Percentiles rank a stretch among this genome's conserved stretches.
phyloP scores from a whole-genome alignment of 169 alveolate genomes.

The Plasmodium billcollinsi region DNA sequence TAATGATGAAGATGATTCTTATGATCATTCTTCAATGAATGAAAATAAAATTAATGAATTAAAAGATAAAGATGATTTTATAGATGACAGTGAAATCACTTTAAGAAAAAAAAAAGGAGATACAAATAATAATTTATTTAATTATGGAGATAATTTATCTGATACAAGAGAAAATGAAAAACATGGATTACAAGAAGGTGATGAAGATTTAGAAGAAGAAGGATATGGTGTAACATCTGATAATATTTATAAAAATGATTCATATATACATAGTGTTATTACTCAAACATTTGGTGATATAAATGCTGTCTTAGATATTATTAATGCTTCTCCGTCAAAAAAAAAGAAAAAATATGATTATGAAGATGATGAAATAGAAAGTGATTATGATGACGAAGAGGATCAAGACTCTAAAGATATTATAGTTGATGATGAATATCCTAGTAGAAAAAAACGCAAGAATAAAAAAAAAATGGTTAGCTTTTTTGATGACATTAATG shows the following conservation, averaged over 20 bases:
- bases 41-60: constrained; percentile 40
- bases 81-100: constrained; percentile 64
- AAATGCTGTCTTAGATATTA: constrained; percentile 60
- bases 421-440: constrained; percentile 22
- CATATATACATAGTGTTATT: constrained; percentile 49
- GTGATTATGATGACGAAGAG: constrained; percentile 17
- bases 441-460: constrained; percentile 22
- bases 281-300: constrained; percentile 75
- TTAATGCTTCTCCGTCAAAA: constrained; percentile 46
- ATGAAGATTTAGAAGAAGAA: neutral
- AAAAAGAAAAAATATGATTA: constrained; percentile 75
- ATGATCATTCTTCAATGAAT: constrained; percentile 76
- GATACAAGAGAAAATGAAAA: constrained; percentile 34
- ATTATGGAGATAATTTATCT: constrained; percentile 38
- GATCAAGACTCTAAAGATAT: constrained; percentile 26
- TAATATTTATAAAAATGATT: constrained; percentile 40
- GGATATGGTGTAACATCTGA: constrained; percentile 31
- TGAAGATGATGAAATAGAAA: constrained; percentile 69
- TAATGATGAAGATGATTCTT: constrained; percentile 75
- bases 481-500: constrained; percentile 54
- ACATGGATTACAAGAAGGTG: too few species aligned
- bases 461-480: constrained; percentile 43
- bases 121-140: constrained; percentile 21
- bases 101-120: constrained; percentile 47
- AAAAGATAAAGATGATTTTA: constrained; percentile 49